phyloP scores from a whole-genome alignment of 495 filamentous ascomycete species.

The Letharia lupina region DNA sequence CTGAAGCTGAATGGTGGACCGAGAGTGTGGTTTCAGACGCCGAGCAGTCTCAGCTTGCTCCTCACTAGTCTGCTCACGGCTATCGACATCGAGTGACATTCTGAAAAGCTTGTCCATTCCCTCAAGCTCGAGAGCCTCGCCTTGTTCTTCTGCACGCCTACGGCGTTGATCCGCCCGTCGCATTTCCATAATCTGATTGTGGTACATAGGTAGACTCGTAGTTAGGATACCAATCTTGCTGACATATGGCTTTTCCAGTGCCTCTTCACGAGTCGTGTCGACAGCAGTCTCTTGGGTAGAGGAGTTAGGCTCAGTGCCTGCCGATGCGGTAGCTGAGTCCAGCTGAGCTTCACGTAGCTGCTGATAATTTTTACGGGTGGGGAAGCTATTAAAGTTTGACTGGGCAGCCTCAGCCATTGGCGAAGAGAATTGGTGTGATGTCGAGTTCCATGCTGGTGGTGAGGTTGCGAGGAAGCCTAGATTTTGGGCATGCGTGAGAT shows the following conservation, averaged over 20 bases:
- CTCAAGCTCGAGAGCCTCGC: constrained; percentile 17
- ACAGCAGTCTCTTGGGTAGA: neutral
- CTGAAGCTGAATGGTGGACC: constrained; percentile 44
- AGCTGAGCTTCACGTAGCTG: constrained; percentile 7
- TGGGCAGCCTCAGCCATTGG: constrained; percentile 17
- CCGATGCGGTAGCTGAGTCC: neutral
- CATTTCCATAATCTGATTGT: constrained; percentile 78
- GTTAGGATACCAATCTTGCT: constrained; percentile 86
- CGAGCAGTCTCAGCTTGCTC: constrained; percentile 69
- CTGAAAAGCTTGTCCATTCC: constrained; percentile 15
- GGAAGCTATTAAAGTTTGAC: constrained; percentile 15
- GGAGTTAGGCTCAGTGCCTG: neutral
- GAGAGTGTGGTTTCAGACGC: constrained; percentile 71
- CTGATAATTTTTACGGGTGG: constrained; percentile 13
- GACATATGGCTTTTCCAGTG: constrained; percentile 36
- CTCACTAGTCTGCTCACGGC: constrained; percentile 55
- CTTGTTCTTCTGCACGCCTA: constrained; percentile 22
- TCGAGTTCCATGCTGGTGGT: constrained; percentile 40
- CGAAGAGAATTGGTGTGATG: constrained; percentile 28
- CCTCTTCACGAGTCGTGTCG: constrained; percentile 4
- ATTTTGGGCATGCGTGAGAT: constrained; percentile 37
- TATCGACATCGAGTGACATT: constrained; percentile 14
- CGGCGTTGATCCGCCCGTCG: constrained; percentile 40
- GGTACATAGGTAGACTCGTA: constrained; percentile 80
- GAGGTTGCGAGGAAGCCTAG: constrained; percentile 43